Evolutionary conservation across 805 yeast species (phyloP).

Genomic region (baker's yeast (Saccharomyces cerevisiae)): DNA sequence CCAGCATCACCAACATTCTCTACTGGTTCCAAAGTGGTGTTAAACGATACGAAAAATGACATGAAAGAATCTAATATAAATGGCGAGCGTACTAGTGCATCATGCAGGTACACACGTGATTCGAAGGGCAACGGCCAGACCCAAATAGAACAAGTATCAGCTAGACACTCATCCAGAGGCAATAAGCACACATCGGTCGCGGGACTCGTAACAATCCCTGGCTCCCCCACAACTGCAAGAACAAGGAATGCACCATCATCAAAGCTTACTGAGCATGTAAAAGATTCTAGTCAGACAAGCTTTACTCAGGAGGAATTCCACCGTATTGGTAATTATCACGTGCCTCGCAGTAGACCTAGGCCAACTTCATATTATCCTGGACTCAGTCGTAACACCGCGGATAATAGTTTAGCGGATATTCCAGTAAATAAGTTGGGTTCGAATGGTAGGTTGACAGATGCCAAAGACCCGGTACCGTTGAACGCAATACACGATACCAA

Average conservation of each 20-base stretch:
- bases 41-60: neutral
- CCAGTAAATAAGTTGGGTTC: neutral
- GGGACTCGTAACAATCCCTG: neutral
- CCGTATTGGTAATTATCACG: neutral
- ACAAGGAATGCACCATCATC: neutral
- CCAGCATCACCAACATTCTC: neutral
- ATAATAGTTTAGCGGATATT: neutral
- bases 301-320: neutral
- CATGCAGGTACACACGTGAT: neutral
- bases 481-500: slow-evolving; percentile 10
- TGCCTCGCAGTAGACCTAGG: slow-evolving; percentile 48
- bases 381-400: slow-evolving; percentile 2
- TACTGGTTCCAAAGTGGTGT: neutral
- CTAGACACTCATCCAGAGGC: neutral
- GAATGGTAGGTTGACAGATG: neutral
- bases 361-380: slow-evolving; percentile 78
- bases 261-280: neutral
- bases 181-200: neutral
- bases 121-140: neutral
- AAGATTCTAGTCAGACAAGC: neutral
- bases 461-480: neutral
- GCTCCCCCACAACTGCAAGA: neutral
- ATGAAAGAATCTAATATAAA: neutral
- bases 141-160: neutral
- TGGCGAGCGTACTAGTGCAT: neutral